Evolutionary conservation across 495 filamentous ascomycete species (phyloP).

Genomic region (Thermothielavioides terrestris): DNA sequence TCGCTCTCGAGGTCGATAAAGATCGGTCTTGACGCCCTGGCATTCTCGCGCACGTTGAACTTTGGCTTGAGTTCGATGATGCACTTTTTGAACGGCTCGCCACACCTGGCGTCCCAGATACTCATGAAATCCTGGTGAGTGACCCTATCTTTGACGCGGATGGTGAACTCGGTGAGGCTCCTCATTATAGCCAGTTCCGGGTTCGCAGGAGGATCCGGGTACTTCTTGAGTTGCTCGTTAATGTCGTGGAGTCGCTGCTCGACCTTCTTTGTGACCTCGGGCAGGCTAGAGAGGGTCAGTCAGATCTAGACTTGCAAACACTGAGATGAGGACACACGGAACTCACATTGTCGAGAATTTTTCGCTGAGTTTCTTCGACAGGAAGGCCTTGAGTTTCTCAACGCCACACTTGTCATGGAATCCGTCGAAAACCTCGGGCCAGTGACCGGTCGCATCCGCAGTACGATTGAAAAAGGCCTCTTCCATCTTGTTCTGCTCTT

Average conservation of each 20-base stretch:
- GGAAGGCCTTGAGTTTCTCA: conserved; percentile 41
- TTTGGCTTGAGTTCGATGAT: conserved; percentile 37
- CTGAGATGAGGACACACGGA: not conserved
- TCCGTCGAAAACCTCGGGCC: conserved; percentile 35
- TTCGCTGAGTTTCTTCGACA: conserved; percentile 46
- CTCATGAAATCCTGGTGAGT: conserved; percentile 22
- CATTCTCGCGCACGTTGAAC: conserved; percentile 27
- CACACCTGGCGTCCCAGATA: conserved; percentile 19
- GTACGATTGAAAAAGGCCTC: conserved; percentile 47
- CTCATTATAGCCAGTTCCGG: conserved; percentile 41
- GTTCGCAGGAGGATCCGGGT: conserved; percentile 49
- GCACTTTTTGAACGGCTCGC: conserved; percentile 27
- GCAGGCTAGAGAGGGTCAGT: conserved; percentile 37
- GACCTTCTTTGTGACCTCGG: conserved; percentile 51
- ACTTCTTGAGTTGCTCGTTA: conserved; percentile 34
- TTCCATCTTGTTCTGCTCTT: conserved; percentile 49
- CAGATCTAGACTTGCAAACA: not conserved
- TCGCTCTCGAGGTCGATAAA: conserved; percentile 22
- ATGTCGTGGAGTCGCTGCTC: conserved; percentile 40
- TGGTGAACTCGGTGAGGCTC: conserved; percentile 34
- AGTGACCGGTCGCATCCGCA: conserved; percentile 26
- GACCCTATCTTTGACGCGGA: conserved; percentile 31
- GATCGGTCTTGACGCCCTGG: not conserved
- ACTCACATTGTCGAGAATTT: conserved; percentile 49
- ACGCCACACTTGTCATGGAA: conserved; percentile 53